phyloP scores from a whole-genome alignment of 1,139 yeast genomes.

The Tardiomyces digboiensis region DNA sequence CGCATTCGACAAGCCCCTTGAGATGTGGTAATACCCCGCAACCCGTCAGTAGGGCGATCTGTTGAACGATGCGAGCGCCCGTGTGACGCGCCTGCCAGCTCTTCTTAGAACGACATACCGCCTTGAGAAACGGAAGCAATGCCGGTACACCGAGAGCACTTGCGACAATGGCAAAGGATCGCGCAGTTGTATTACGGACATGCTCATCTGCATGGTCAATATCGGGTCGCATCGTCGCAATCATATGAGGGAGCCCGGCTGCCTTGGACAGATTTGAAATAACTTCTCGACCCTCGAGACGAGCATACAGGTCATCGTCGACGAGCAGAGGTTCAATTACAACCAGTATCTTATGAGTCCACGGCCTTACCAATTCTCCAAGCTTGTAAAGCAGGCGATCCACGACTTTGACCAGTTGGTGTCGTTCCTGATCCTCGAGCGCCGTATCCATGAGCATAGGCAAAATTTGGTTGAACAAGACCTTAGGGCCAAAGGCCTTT shows the following conservation, averaged over 20 bases:
- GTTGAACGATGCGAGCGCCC: conserved; percentile 72
- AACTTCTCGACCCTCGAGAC: conserved; percentile 75
- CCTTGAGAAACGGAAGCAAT: conserved; percentile 69
- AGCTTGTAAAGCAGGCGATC: conserved; percentile 60
- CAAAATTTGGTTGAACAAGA: conserved; percentile 56
- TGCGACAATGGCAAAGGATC: conserved; percentile 82
- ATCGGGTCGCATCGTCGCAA: conserved; percentile 71
- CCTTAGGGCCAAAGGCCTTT: conserved; percentile 55
- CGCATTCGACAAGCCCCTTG: conserved; percentile 51
- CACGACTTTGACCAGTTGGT: conserved; percentile 64
- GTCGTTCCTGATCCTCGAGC: conserved; percentile 78
- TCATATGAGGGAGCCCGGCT: conserved; percentile 74
- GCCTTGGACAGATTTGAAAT: conserved; percentile 68
- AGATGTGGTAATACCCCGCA: conserved; percentile 72
- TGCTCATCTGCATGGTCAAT: conserved; percentile 79
- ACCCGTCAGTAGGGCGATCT: conserved; percentile 60
- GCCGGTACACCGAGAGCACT: conserved; percentile 65
- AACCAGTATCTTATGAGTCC: conserved; percentile 57
- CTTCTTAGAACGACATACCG: conserved; percentile 72
- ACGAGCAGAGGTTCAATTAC: conserved; percentile 74
- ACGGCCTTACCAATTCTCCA: conserved; percentile 61
- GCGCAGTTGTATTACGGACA: conserved; percentile 65
- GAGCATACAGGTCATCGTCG: conserved; percentile 66
- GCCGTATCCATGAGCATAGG: conserved; percentile 68
- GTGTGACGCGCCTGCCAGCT: conserved; percentile 86